Percentiles rank a stretch among this genome's conserved stretches.
phyloP scores from a whole-genome alignment of 2,329 filamentous ascomycete genomes.

The Hypoxylon sp. region DNA sequence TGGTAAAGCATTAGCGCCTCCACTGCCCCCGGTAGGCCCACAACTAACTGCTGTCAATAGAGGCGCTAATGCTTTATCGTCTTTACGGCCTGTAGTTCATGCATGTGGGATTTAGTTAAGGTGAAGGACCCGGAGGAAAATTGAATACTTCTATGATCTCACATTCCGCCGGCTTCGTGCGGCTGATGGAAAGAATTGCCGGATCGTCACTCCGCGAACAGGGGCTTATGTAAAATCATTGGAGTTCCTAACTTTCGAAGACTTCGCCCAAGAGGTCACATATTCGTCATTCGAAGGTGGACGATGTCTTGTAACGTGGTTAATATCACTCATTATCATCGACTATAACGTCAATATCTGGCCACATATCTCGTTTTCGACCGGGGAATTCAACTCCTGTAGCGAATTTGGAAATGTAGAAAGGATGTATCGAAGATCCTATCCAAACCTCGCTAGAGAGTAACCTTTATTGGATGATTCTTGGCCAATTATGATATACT shows the following conservation, averaged over 20 bases:
- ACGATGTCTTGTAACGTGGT: not conserved
- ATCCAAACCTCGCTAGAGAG: not conserved
- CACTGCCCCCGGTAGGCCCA: too few relatives aligned
- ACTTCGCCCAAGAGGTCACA: not conserved
- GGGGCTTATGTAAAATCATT: not conserved
- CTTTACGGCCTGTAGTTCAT: too few relatives aligned
- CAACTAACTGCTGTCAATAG: too few relatives aligned
- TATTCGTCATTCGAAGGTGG: not conserved
- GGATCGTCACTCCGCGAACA: not conserved
- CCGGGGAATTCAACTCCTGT: not conserved
- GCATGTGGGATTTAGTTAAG: too few relatives aligned
- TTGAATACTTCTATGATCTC: slow-evolving; percentile 6
- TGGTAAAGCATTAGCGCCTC: too few relatives aligned
- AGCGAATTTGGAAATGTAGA: not conserved
- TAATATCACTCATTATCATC: not conserved
- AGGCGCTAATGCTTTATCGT: too few relatives aligned
- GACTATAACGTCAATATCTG: not conserved
- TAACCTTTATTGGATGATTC: too few relatives aligned
- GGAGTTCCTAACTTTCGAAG: not conserved
- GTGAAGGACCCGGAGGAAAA: too few relatives aligned
- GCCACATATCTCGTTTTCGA: not conserved
- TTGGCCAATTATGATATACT: too few relatives aligned
- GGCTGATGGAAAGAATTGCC: slow-evolving; percentile 2
- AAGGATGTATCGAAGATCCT: not conserved
- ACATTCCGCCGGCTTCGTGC: not conserved